Base-by-base conservation (phyloP, 139 green algal species). In the Astrephomene gubernaculifera region DNA sequence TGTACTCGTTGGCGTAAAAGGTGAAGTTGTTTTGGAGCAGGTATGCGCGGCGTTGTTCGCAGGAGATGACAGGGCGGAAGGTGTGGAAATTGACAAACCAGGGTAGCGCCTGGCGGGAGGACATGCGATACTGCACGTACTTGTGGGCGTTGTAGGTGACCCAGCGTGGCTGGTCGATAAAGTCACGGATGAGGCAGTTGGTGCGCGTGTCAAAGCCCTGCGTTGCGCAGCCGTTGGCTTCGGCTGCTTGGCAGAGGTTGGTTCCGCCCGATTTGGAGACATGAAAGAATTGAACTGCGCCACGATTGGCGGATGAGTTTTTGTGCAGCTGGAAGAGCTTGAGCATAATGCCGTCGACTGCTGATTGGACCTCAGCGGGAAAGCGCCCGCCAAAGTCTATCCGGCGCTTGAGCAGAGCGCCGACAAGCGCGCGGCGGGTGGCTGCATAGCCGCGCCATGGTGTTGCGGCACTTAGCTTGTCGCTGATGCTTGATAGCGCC, bases 1-100 rank as follows among this genome's bases (percentile, higher is more conserved):
- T 91, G 71, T 85, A 89, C 79, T 91, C 87, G 60, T 91, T 91
- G 52, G 87, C 83, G 79, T 89, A 89, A 36, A 91, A 91, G 63
- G 68, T 81, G 76, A 76, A 70, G 83, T 45, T 35, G 54, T 83
- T 54, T 21, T 60, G 70, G 4, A 65, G 43, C 27, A 87, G 82
- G 36, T 79, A 84, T 21, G 72, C 83, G 36, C 45, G 63, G 63
- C 83, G 83, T 63, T 80, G 61, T 8, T 53, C 71, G 73, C 73
- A 83, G 57, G 35, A 61, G n/a, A 78, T 52, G 2, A 21, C 19
- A 3, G 54, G 65, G 10, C 64, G 84, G 53, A 65, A 60, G 52
- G 44, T 80, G 61, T 90, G 79, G 60, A 90, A 90, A 80, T 90
- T 90, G 71, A 90, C 78, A 38, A 87, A 90, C 86, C 86, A 90